phyloP scores from a whole-genome alignment of 495 filamentous ascomycete genomes.

The Hyaloscypha bicolor region DNA sequence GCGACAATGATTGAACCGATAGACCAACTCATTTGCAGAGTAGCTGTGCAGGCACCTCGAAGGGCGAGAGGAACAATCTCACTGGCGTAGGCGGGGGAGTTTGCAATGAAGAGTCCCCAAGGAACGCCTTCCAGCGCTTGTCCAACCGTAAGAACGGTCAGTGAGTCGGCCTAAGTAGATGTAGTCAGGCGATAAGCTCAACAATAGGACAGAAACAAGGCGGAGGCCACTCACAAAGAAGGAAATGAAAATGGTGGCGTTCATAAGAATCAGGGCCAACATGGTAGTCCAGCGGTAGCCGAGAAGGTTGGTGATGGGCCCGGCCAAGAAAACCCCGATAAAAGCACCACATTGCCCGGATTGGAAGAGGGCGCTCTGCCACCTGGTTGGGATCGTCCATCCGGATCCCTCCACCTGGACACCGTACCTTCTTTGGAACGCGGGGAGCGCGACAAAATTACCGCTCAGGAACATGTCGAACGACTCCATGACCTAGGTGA shows the following conservation, averaged over 20 bases:
- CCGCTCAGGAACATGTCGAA: constrained; percentile 44
- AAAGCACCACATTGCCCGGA: constrained; percentile 67
- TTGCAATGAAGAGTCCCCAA: constrained; percentile 66
- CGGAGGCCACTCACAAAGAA: constrained; percentile 39
- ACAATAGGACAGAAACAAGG: not conserved
- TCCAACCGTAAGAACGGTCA: constrained; percentile 47
- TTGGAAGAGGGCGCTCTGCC: constrained; percentile 76
- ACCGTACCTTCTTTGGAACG: constrained; percentile 38
- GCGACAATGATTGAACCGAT: constrained; percentile 66
- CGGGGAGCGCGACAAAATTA: constrained; percentile 39
- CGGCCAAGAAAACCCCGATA: constrained; percentile 65
- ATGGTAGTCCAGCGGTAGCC: constrained; percentile 49
- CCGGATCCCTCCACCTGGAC: constrained; percentile 43
- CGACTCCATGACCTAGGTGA: constrained; percentile 44
- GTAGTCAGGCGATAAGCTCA: not conserved
- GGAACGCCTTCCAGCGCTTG: constrained; percentile 67
- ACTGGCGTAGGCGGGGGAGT: constrained; percentile 50
- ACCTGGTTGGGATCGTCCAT: constrained; percentile 65
- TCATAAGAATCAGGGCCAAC: constrained; percentile 43
- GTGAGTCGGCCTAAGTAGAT: constrained; percentile 36
- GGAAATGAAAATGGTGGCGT: constrained; percentile 51
- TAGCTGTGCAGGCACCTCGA: constrained; percentile 21
- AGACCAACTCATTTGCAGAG: constrained; percentile 69
- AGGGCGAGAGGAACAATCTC: constrained; percentile 22
- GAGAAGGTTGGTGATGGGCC: constrained; percentile 47